Evolutionary conservation across 768 basidiomycete genomes (phyloP), one percentile per base, ranked within the genome.

Genomic region (Hysterangium stoloniferum): DNA sequence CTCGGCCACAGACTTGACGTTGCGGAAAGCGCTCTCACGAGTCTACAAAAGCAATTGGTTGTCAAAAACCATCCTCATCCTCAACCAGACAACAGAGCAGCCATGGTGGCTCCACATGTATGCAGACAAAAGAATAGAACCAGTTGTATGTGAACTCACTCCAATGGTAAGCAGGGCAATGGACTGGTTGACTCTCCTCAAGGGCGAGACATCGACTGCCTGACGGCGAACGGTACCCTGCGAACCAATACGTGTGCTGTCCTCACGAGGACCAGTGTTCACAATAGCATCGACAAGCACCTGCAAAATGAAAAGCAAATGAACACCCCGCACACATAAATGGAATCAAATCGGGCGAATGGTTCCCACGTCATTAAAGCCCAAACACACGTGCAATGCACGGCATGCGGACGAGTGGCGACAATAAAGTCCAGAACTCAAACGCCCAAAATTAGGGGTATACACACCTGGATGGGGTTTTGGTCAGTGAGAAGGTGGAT

Each of bases 401-500:
- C 40, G 40, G 19, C 6, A 22, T 9, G 19, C 22, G 20, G 20
- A 41, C 40, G 40, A 22, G 40, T n/a, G 20, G 35, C n/a, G 20
- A 41, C 11, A 41, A 17, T 25, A 12, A 41, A 12, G 40, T 17
- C 11, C 19, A 12, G 9, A 41, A 13, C 20, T 17, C 13, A 13
- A 12, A 41, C 12, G 12, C 13, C 4, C 13, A 17, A 3, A 20
- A 13, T 3, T 13, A 22, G 22, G 20, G 28, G 11, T 6, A 46
- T 45, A 63, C 81, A 57, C 55, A 92, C 92, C 77, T 99, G 96
- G 67, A 99, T 93, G 56, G 96, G 96, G 78, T 99, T 99, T 74
- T 95, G 93, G 81, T 99, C 96, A 62, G 91, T 92, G 71, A 99
- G 88, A 69, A 99, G 92, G 78, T 98, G 88, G 74, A 98, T 94